phyloP scores from a whole-genome alignment of 2,329 filamentous ascomycete species.

The Dothistroma pini region DNA sequence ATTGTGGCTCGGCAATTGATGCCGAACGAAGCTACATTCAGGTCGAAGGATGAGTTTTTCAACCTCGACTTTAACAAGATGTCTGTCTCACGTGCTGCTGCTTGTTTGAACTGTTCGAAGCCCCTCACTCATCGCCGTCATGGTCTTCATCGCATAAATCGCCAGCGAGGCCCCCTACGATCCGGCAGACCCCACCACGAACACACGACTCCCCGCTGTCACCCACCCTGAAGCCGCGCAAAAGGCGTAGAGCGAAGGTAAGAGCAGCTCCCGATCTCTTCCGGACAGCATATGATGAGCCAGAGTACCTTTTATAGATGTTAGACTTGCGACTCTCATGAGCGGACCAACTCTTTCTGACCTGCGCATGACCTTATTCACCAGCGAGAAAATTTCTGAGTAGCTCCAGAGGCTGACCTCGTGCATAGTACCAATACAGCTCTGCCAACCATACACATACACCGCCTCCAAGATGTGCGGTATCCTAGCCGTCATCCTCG shows the following conservation, averaged over 20 bases:
- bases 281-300: slow-evolving; percentile 15
- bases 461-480: slow-evolving; percentile 45
- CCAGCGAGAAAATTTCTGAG: not conserved
- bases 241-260: not conserved
- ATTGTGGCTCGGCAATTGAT: not conserved
- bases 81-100: not conserved
- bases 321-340: slow-evolving; percentile 23
- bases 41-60: not conserved
- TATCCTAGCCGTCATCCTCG: slow-evolving; percentile 49
- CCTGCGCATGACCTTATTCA: slow-evolving; percentile 1
- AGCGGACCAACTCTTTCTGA: slow-evolving; percentile 19
- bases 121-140: not conserved
- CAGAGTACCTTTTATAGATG: slow-evolving; percentile 21
- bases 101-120: not conserved
- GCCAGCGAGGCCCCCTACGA: not conserved
- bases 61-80: not conserved
- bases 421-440: not conserved
- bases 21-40: not conserved
- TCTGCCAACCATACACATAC: slow-evolving; percentile 4
- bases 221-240: not conserved
- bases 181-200: not conserved
- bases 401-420: slow-evolving; percentile 6
- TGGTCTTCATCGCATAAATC: not conserved
- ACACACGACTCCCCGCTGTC: not conserved
- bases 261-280: not conserved